Conservation (phyloP, 108 stramenopile genomes). For the Nitzschia putrida region DNA sequence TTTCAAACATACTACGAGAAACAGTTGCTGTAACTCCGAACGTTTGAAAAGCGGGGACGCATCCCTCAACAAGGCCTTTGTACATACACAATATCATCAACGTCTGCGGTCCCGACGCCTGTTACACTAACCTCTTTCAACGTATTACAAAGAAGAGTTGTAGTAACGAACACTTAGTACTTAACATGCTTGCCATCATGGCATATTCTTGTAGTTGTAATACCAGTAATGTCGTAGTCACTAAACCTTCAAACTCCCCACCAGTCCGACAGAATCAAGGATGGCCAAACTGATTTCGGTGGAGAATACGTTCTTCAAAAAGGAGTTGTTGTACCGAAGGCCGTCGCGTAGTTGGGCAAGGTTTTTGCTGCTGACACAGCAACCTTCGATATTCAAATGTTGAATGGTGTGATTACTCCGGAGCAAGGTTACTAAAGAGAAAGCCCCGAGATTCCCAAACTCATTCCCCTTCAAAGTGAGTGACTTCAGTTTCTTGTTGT, state of each 20-base stretch:
- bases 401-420: constrained; percentile 5
- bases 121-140: too few relatives aligned
- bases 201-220: too few relatives aligned
- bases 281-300: constrained; percentile 20
- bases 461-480: constrained; percentile 5
- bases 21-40: too few relatives aligned
- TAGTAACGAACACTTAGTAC: too few relatives aligned
- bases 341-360: background rate
- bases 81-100: too few relatives aligned
- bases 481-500: constrained; percentile 9
- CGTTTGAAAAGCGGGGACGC: too few relatives aligned
- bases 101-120: too few relatives aligned
- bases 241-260: constrained; percentile 3
- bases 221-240: too few relatives aligned
- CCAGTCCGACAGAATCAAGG: constrained; percentile 20
- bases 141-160: too few relatives aligned
- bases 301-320: constrained; percentile 20
- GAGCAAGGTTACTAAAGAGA: background rate
- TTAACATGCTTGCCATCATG: too few relatives aligned
- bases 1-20: constrained; percentile 2
- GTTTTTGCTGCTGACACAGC: constrained; percentile 7
- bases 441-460: constrained; percentile 25
- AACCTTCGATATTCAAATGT: constrained; percentile 9
- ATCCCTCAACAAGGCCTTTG: too few relatives aligned
- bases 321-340: constrained; percentile 27